A percentile compares a stretch with the other conserved stretches of the same genome.
These are phyloP conservation scores for Pseudoturritis turrita DNA, from an alignment of 345 rosid species.

Conservation along the genomic window DNA sequence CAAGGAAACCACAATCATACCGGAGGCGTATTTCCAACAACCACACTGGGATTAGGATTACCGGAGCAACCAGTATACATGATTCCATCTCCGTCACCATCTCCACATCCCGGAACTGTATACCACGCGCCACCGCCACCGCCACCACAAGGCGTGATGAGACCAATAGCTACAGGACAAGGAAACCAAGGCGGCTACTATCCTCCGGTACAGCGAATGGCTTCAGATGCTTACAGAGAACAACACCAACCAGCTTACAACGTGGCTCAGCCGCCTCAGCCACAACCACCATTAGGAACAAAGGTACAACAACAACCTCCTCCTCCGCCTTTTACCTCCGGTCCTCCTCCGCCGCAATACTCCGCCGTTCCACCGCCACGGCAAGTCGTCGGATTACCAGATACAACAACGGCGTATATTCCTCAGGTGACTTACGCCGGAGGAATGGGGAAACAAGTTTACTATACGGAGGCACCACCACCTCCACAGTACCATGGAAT, in stretches of 20 bases:
- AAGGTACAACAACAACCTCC: constrained; percentile 18
- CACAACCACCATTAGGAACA: constrained; percentile 16
- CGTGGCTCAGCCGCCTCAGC: constrained; percentile 38
- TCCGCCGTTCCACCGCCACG: constrained; percentile 36
- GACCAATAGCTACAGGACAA: constrained; percentile 44
- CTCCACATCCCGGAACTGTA: constrained; percentile 31
- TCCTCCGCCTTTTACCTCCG: constrained; percentile 25
- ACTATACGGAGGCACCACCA: constrained; percentile 38
- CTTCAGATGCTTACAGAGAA: constrained; percentile 69
- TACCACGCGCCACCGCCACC: constrained; percentile 24
- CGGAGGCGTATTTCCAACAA: constrained; percentile 38
- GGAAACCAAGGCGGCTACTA: constrained; percentile 64
- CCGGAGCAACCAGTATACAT: constrained; percentile 38
- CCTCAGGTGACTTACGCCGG: constrained; percentile 54
- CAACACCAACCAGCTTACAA: constrained; percentile 48
- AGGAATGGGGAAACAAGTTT: constrained; percentile 60
- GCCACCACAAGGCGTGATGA: constrained; percentile 35
- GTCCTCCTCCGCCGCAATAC: constrained; percentile 27
- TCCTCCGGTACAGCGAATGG: constrained; percentile 51
- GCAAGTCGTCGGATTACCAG: constrained; percentile 38
- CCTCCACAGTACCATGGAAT: constrained; percentile 55
- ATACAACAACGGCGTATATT: constrained; percentile 35
- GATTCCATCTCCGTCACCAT: constrained; percentile 25
- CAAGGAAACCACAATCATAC: constrained; percentile 49
- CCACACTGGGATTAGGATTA: constrained; percentile 31